These are phyloP conservation scores for Lithospermum erythrorhizon DNA, from an alignment of 257 asterid genomes.

Conservation along the genomic window DNA sequence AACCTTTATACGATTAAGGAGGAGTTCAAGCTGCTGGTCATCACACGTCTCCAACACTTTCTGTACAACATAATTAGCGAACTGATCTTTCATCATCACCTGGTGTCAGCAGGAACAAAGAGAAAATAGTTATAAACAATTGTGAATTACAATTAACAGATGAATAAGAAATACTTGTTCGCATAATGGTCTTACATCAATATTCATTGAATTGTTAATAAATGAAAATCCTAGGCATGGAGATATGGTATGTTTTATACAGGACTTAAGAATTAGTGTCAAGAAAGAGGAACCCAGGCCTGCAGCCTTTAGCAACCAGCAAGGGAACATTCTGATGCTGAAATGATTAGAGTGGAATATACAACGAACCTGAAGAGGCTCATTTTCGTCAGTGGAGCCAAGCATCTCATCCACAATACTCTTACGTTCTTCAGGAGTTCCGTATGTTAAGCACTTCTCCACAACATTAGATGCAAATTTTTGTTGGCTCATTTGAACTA, in stretches of 20 bases:
- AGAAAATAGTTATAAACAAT: neutral
- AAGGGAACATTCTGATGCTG: conserved; percentile 31
- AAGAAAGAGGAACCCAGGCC: too few relatives aligned
- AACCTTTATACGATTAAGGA: conserved; percentile 60
- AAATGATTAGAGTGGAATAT: neutral
- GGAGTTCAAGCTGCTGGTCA: conserved; percentile 62
- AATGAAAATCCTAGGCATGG: too few relatives aligned
- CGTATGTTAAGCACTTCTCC: conserved; percentile 75
- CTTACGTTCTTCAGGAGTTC: conserved; percentile 58
- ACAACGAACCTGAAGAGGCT: conserved; percentile 72
- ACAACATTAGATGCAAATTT: conserved; percentile 82
- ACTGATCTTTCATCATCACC: conserved; percentile 89
- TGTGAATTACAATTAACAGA: neutral
- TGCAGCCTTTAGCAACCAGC: too few relatives aligned
- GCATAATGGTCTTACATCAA: conserved; percentile 17
- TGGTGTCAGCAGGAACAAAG: conserved; percentile 11
- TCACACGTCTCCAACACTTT: conserved; percentile 82
- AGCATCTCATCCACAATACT: conserved; percentile 67
- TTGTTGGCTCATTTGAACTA: conserved; percentile 83
- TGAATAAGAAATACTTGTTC: conserved; percentile 26
- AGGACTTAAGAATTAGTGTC: too few relatives aligned
- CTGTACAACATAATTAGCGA: conserved; percentile 80
- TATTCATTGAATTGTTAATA: too few relatives aligned
- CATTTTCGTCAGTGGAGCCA: conserved; percentile 65
- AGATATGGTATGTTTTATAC: too few relatives aligned